Conservation (phyloP, 108 stramenopile genomes). For the Fistulifera pelliculosa region DNA sequence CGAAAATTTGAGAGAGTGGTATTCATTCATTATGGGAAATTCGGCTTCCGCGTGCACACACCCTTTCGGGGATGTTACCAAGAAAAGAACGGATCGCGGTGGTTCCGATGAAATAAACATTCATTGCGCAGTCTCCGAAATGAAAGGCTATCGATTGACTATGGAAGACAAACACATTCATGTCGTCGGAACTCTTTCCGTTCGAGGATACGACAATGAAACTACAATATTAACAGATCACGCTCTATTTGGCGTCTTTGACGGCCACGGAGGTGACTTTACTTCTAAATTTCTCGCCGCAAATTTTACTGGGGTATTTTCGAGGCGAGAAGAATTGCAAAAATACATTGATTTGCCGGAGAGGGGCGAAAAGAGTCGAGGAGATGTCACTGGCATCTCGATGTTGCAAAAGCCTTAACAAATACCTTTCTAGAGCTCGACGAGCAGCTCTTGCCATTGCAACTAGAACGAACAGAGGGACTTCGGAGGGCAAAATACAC, state of each 20-base stretch:
- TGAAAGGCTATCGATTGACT: slow-evolving; percentile 83
- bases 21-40: slow-evolving; percentile 1
- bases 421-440: not conserved
- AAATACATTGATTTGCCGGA: slow-evolving; percentile 37
- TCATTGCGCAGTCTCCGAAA: slow-evolving; percentile 37
- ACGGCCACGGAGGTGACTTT: slow-evolving; percentile 85
- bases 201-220: not conserved
- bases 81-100: slow-evolving; percentile 54
- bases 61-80: slow-evolving; percentile 14
- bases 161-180: slow-evolving; percentile 75
- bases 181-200: slow-evolving; percentile 1
- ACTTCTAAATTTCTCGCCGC: slow-evolving; percentile 59
- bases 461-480: not conserved
- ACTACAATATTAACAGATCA: slow-evolving; percentile 26
- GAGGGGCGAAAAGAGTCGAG: slow-evolving; percentile 18
- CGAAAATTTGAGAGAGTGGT: not conserved
- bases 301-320: slow-evolving; percentile 52
- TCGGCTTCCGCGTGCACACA: not conserved
- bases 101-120: slow-evolving; percentile 15
- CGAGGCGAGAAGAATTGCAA: slow-evolving; percentile 29
- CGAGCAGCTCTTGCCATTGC: not conserved
- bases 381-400: slow-evolving; percentile 43
- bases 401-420: slow-evolving; percentile 24
- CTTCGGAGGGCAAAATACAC: not conserved
- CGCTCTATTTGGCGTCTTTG: slow-evolving; percentile 77